Evolutionary conservation across 2,329 filamentous ascomycete genomes (phyloP).

Genomic region (Penicillium decumbens): DNA sequence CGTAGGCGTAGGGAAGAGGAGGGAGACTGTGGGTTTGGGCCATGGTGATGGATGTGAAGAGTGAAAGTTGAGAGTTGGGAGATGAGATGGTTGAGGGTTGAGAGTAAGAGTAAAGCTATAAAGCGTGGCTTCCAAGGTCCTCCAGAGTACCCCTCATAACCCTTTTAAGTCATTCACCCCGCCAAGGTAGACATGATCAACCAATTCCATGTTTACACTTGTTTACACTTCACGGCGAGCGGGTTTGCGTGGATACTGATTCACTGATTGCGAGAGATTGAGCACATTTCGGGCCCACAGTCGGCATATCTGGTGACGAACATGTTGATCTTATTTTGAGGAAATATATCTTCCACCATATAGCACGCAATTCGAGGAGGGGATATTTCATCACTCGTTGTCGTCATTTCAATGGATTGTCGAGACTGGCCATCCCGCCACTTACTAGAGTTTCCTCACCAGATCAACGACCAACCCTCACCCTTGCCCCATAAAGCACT

Average conservation of each 20-base stretch:
- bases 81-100: not conserved
- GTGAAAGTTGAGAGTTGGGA: not conserved
- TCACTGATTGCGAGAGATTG: slow-evolving; percentile 13
- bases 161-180: slow-evolving; percentile 3
- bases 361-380: not conserved
- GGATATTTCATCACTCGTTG: not conserved
- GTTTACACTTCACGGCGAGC: not conserved
- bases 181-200: slow-evolving; percentile 9
- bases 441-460: not conserved
- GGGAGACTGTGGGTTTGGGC: slow-evolving; percentile 56
- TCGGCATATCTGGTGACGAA: not conserved
- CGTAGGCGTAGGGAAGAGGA: slow-evolving; percentile 62
- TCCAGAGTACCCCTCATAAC: slow-evolving; percentile 2
- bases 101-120: not conserved
- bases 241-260: not conserved
- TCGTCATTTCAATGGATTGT: not conserved
- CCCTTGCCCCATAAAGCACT: no score
- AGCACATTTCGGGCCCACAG: slow-evolving; percentile 17
- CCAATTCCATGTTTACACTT: not conserved
- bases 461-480: no score
- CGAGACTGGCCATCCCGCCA: not conserved
- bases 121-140: slow-evolving; percentile 16
- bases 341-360: not conserved
- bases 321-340: no score
- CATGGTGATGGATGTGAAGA: slow-evolving; percentile 22